A percentile compares a stretch with the other conserved stretches of the same genome.
These are phyloP conservation scores for Kwoniella mangroviensis DNA, from an alignment of 768 basidiomycete genomes.

Conservation along the genomic window DNA sequence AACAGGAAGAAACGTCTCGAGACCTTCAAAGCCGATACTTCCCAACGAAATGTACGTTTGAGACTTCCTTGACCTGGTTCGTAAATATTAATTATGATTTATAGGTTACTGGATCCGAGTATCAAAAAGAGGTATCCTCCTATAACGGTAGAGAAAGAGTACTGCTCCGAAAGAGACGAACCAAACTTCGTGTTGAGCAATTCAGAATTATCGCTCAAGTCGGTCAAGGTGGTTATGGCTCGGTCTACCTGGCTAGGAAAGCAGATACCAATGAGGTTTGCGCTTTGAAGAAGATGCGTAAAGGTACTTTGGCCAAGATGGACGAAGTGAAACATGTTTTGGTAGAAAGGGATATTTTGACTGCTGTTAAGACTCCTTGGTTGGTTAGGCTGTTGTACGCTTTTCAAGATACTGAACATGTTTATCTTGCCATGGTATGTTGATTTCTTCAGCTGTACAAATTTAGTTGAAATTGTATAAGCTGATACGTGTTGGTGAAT, in stretches of 20 bases:
- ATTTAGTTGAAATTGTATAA: neutral
- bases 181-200: conserved; percentile 89
- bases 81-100: conserved; percentile 6
- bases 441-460: neutral
- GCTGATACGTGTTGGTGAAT: conserved; percentile 9
- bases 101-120: conserved; percentile 47
- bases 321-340: conserved; percentile 99
- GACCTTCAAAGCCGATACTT: conserved; percentile 81
- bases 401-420: conserved; percentile 87
- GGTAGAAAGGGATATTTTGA: conserved; percentile 95
- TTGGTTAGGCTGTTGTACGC: conserved; percentile 92
- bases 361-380: conserved; percentile 97
- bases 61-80: conserved; percentile 45
- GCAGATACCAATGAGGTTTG: conserved; percentile 95
- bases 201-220: conserved; percentile 99
- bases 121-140: conserved; percentile 79
- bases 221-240: conserved; percentile 98
- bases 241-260: conserved; percentile 93
- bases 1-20: conserved; percentile 80
- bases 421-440: conserved; percentile 87
- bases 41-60: conserved; percentile 63
- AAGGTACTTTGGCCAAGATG: conserved; percentile 94
- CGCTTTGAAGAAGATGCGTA: conserved; percentile 96
- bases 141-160: conserved; percentile 95
- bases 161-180: conserved; percentile 83